Percentiles rank a stretch among this genome's conserved stretches.
Evolutionary conservation across 306 rosid genomes (phyloP).

Genomic region (Cicer bijugum): DNA sequence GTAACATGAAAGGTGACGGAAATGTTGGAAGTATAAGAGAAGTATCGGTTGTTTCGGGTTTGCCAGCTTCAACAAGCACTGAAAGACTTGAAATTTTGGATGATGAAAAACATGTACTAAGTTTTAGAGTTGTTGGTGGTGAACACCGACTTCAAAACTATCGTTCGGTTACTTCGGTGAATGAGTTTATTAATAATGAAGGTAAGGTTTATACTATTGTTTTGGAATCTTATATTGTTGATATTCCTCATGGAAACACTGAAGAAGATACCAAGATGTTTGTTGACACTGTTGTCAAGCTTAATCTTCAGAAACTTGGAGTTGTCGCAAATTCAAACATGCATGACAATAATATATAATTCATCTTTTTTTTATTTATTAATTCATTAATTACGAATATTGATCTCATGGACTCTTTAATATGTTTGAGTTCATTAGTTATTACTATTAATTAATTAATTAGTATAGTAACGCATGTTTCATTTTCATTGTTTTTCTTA

Average conservation of each 20-base stretch:
- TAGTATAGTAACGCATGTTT: not conserved
- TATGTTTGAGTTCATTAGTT: slow-evolving; percentile 17
- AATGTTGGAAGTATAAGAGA: slow-evolving; percentile 83
- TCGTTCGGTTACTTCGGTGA: slow-evolving; percentile 77
- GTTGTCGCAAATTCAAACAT: slow-evolving; percentile 51
- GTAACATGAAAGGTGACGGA: slow-evolving; percentile 76
- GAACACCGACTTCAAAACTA: slow-evolving; percentile 82
- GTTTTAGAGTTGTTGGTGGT: slow-evolving; percentile 87
- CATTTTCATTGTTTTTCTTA: slow-evolving; percentile 31
- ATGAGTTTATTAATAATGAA: slow-evolving; percentile 56
- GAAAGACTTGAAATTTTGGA: slow-evolving; percentile 89
- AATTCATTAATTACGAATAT: not conserved
- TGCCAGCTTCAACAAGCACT: slow-evolving; percentile 90
- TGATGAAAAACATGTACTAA: slow-evolving; percentile 72
- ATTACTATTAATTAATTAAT: not conserved
- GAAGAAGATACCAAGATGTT: slow-evolving; percentile 91
- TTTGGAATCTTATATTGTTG: slow-evolving; percentile 81
- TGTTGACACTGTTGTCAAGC: slow-evolving; percentile 79
- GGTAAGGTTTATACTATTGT: slow-evolving; percentile 67
- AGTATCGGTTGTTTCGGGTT: slow-evolving; percentile 81
- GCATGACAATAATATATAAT: slow-evolving; percentile 42
- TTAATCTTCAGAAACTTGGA: slow-evolving; percentile 88
- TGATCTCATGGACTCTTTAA: not conserved
- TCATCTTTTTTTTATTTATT: not conserved
- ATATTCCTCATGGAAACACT: slow-evolving; percentile 87